Conservation (phyloP, 345 rosid species). For the Excoecaria cochinchinensis region DNA sequence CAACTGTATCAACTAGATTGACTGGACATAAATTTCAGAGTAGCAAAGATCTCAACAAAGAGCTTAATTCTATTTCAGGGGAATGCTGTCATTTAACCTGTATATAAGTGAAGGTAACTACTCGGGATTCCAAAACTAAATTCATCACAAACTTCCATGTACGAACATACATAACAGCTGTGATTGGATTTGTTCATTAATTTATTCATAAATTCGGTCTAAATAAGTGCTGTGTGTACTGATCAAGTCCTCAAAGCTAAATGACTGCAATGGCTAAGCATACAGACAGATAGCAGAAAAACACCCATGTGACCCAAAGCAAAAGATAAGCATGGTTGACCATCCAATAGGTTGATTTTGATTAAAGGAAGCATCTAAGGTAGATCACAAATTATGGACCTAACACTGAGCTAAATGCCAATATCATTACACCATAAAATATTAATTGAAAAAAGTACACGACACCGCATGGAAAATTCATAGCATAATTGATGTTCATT, state of each 20-base stretch:
- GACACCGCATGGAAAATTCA: slow-evolving; percentile 17
- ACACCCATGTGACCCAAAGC: neutral
- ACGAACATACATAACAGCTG: too few species aligned
- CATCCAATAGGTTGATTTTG: slow-evolving; percentile 17
- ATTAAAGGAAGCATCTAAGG: slow-evolving; percentile 23
- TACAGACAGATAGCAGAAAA: slow-evolving; percentile 12
- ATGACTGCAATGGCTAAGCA: neutral
- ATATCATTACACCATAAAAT: slow-evolving; percentile 10
- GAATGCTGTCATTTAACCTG: too few species aligned
- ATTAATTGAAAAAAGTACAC: slow-evolving; percentile 7
- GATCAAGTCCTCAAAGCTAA: neutral
- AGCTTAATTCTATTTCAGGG: neutral
- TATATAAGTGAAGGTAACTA: too few species aligned
- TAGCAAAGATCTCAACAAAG: neutral
- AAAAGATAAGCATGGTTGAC: slow-evolving; percentile 24
- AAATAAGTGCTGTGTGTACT: too few species aligned
- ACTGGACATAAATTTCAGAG: neutral
- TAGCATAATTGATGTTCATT: slow-evolving; percentile 19
- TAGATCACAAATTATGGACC: slow-evolving; percentile 16
- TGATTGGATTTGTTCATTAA: too few species aligned
- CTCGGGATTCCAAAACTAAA: too few species aligned
- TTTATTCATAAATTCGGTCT: too few species aligned
- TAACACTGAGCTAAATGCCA: slow-evolving; percentile 6
- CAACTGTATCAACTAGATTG: neutral
- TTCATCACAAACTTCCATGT: too few species aligned